Conservation (phyloP, 2,329 filamentous ascomycete genomes). For the Aspergillus udagawae region DNA sequence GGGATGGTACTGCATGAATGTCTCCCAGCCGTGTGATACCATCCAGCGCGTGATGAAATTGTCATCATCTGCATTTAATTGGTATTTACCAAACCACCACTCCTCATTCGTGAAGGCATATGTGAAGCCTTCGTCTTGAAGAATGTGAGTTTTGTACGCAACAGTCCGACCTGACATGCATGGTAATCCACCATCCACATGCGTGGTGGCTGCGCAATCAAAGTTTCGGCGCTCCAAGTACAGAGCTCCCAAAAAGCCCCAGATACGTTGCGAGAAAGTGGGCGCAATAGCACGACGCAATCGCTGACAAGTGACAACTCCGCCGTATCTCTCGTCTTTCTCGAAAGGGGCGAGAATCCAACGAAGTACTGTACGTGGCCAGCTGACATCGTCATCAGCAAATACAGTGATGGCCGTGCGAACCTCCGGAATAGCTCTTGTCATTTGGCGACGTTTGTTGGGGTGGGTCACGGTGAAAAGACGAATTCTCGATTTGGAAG, state of each 20-base stretch:
- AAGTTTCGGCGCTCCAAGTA: slow-evolving; percentile 95
- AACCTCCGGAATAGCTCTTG: slow-evolving; percentile 81
- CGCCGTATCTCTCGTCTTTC: slow-evolving; percentile 69
- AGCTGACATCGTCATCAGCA: slow-evolving; percentile 93
- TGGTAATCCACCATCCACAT: slow-evolving; percentile 91
- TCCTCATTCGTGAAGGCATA: slow-evolving; percentile 87
- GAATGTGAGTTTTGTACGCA: slow-evolving; percentile 83
- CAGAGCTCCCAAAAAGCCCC: slow-evolving; percentile 85
- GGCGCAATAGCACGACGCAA: slow-evolving; percentile 65
- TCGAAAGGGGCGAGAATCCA: slow-evolving; percentile 95
- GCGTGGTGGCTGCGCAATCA: slow-evolving; percentile 91
- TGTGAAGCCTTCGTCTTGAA: slow-evolving; percentile 80
- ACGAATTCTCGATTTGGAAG: slow-evolving; percentile 63
- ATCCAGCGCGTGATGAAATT: slow-evolving; percentile 98
- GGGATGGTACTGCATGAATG: slow-evolving; percentile 88
- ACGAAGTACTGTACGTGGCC: slow-evolving; percentile 77
- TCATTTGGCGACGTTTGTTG: slow-evolving; percentile 94
- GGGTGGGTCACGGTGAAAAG: slow-evolving; percentile 77
- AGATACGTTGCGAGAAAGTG: slow-evolving; percentile 61
- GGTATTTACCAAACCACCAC: slow-evolving; percentile 73
- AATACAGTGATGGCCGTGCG: slow-evolving; percentile 81
- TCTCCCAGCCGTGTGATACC: slow-evolving; percentile 87
- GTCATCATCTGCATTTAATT: slow-evolving; percentile 93
- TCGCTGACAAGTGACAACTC: slow-evolving; percentile 87
- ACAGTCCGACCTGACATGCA: slow-evolving; percentile 94